Percentiles rank a stretch among this genome's conserved stretches.
These are phyloP conservation scores for Helichrysum umbraculigerum DNA, from an alignment of 129 eudicot genomes.

Conservation along the genomic window DNA sequence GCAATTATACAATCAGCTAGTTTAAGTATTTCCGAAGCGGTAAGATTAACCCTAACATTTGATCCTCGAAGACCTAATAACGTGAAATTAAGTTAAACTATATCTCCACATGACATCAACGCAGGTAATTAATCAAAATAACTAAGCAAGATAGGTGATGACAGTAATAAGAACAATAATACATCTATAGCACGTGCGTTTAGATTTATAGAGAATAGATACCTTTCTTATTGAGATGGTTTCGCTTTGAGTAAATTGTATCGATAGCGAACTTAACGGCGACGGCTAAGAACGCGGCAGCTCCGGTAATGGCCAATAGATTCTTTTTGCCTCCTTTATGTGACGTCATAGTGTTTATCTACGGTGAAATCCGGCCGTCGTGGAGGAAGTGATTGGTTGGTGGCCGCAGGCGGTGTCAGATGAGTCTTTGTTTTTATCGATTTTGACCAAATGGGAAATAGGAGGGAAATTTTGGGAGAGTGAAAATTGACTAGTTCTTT, in stretches of 20 bases:
- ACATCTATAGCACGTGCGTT: not conserved
- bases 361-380: slow-evolving; percentile 23
- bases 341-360: slow-evolving; percentile 25
- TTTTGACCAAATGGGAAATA: slow-evolving; percentile 41
- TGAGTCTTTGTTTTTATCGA: slow-evolving; percentile 33
- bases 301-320: slow-evolving; percentile 71
- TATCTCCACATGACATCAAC: not conserved
- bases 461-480: slow-evolving; percentile 75
- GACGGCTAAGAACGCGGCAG: slow-evolving; percentile 73
- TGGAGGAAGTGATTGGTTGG: not conserved
- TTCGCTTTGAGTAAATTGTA: slow-evolving; percentile 51
- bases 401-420: slow-evolving; percentile 18
- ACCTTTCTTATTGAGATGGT: slow-evolving; percentile 59
- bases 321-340: slow-evolving; percentile 44
- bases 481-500: not conserved
- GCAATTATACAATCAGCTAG: slow-evolving; percentile 67
- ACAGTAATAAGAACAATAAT: too few relatives aligned
- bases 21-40: slow-evolving; percentile 63
- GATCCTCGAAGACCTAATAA: slow-evolving; percentile 67
- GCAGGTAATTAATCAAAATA: not conserved
- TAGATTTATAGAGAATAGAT: not conserved
- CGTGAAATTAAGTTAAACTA: slow-evolving; percentile 12
- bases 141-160: not conserved
- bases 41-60: slow-evolving; percentile 53
- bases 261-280: slow-evolving; percentile 64